phyloP scores from a whole-genome alignment of 2,329 filamentous ascomycete species.

The Diaporthe velutina region DNA sequence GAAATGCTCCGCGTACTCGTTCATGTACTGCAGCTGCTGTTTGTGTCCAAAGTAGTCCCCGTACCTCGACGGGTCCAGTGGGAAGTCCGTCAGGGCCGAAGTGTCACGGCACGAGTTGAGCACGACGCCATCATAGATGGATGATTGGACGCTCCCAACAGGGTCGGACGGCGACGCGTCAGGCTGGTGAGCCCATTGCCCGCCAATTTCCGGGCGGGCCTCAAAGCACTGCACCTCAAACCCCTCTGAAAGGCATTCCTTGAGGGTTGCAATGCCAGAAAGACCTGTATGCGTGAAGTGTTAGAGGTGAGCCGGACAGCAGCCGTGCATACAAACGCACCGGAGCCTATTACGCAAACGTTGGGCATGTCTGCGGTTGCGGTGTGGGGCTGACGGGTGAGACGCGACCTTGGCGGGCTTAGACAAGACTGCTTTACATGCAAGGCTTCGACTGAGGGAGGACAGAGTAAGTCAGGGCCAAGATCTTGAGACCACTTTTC shows the following conservation, averaged over 20 bases:
- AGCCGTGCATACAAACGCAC: neutral
- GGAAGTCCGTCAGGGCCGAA: constrained; percentile 55
- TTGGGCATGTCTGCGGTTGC: constrained; percentile 1
- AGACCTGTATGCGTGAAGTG: constrained; percentile 44
- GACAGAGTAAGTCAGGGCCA: neutral
- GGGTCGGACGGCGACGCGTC: constrained; percentile 43
- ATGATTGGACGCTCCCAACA: constrained; percentile 43
- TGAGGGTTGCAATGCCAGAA: constrained; percentile 52
- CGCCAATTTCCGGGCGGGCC: constrained; percentile 50
- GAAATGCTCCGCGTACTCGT: constrained; percentile 54
- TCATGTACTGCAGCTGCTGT: constrained; percentile 50
- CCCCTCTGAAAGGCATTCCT: constrained; percentile 53
- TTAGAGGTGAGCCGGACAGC: neutral
- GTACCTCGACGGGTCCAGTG: constrained; percentile 53
- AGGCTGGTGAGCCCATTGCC: constrained; percentile 54
- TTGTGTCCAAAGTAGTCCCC: constrained; percentile 53
- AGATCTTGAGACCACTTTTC: neutral
- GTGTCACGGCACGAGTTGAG: constrained; percentile 54
- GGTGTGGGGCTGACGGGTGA: neutral
- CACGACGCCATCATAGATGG: constrained; percentile 52
- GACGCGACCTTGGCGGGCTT: constrained; percentile 7
- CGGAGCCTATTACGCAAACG: constrained; percentile 36
- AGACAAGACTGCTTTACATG: neutral
- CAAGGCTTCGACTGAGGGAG: neutral
- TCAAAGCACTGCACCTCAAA: constrained; percentile 53